Conservation (phyloP, 257 asterid species). For the Nicotiana otophora region DNA sequence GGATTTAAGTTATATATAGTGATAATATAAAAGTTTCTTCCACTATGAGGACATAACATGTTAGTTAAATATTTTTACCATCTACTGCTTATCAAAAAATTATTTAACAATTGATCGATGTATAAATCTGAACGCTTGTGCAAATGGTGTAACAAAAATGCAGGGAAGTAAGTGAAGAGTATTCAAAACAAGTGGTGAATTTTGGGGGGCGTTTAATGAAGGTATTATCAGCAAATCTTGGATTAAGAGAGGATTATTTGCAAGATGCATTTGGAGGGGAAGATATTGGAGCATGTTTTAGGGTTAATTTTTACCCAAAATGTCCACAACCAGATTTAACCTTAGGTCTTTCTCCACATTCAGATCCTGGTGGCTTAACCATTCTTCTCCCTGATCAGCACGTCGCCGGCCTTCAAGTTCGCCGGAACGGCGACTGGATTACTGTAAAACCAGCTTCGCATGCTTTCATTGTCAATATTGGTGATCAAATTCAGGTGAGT, state of each 20-base stretch:
- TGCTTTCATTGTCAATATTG: conserved; percentile 76
- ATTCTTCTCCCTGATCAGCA: conserved; percentile 58
- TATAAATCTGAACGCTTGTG: background rate
- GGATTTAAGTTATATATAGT: too few species aligned
- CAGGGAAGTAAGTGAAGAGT: conserved; percentile 66
- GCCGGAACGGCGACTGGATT: conserved; percentile 43
- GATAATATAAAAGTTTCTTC: too few species aligned
- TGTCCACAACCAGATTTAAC: conserved; percentile 78
- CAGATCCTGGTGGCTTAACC: conserved; percentile 90
- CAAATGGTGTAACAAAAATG: background rate
- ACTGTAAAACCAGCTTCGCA: conserved; percentile 71
- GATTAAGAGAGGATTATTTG: conserved; percentile 42
- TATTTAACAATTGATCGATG: too few species aligned
- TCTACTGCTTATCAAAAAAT: too few species aligned
- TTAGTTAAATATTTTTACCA: too few species aligned
- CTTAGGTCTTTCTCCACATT: conserved; percentile 73
- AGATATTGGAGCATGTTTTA: conserved; percentile 65
- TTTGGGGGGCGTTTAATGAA: conserved; percentile 55
- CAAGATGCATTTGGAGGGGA: conserved; percentile 67
- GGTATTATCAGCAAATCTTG: conserved; percentile 49
- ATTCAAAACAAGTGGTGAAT: conserved; percentile 49
- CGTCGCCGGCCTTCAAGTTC: conserved; percentile 80
- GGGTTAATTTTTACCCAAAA: conserved; percentile 80
- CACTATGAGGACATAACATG: too few species aligned
- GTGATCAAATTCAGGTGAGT: conserved; percentile 79